Evolutionary conservation across 2,329 filamentous ascomycete genomes (phyloP), one percentile per base, ranked within the genome.

Genomic region (Botrytis medusae): DNA sequence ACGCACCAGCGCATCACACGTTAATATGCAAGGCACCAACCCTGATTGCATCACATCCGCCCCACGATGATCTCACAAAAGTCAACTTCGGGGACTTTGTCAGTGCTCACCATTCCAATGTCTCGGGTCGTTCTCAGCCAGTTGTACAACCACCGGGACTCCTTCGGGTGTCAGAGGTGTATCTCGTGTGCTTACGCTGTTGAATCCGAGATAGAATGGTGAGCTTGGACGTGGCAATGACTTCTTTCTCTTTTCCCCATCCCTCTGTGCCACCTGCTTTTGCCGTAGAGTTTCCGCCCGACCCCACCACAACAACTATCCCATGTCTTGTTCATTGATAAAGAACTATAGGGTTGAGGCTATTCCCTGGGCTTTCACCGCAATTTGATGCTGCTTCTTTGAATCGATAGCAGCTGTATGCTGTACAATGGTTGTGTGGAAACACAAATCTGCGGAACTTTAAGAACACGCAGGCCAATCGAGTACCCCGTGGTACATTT

Each of bases 1-100:
- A 40, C 25, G 12, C 25, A 37, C 20, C 34, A 62, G 37, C 42
- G 61, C 61, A 44, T 9, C 25, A 44, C n/a, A 20, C 61, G 37
- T 63, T 42, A 29, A 63, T 63, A 63, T 63, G 61, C 61, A 63
- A 60, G 37, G 37, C 37, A 63, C 40, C n/a, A 32, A 62, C 34
- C 34, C 60, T 62, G 22, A 42, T 12, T n/a, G 34, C 60, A 62
- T 62, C 37, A 46, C 10, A 46, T 32, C 61, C 16, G 40, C n/a
- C 25, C 37, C 61, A 64, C 25, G 37, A 5, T 14, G 40, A 46
- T 44, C 7, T 20, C 25, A 32, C 10, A 32, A 32, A 44, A 40
- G 10, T 29, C 16, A 18, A 44, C n/a, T 48, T 25, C 6, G 14
- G 42, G 62, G 42, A 48, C 42, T 34, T 10, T 48, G 42, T 12